A percentile compares a stretch with the other conserved stretches of the same genome.
Evolutionary conservation across 331 rosid species (phyloP).

Genomic region (Pyrus hybrid): DNA sequence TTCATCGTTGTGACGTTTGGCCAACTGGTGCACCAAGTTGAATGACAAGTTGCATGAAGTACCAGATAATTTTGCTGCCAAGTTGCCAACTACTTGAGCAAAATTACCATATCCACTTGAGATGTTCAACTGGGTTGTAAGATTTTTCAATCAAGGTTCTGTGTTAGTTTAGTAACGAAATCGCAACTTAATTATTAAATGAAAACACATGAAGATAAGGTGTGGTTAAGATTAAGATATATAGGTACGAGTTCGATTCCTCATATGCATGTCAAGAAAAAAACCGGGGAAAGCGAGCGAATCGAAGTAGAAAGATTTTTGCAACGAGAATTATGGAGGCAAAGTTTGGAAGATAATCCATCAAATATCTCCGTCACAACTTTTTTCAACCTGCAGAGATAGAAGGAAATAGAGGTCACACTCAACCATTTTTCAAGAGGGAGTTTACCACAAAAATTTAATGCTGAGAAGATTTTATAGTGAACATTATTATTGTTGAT

Average conservation of each 20-base stretch:
- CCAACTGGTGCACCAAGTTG: background rate
- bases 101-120: background rate
- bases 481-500: background rate
- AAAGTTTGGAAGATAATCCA: background rate
- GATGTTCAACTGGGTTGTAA: background rate
- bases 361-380: background rate
- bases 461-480: background rate
- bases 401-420: slow-evolving; percentile 6
- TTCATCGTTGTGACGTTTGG: background rate
- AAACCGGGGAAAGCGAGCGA: background rate
- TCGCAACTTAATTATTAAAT: background rate
- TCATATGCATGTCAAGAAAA: background rate
- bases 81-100: background rate
- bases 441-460: slow-evolving; percentile 15
- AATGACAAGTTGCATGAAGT: background rate
- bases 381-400: background rate
- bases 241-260: background rate
- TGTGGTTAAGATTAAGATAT: background rate
- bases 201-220: background rate
- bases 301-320: background rate
- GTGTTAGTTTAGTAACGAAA: background rate
- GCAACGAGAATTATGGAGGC: background rate
- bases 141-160: background rate
- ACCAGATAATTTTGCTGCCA: background rate
- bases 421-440: slow-evolving; percentile 1